Evolutionary conservation across 1,284 basidiomycete species (phyloP), one percentile per base, ranked within the genome.

Genomic region (Sanguinoderma infundibulare): DNA sequence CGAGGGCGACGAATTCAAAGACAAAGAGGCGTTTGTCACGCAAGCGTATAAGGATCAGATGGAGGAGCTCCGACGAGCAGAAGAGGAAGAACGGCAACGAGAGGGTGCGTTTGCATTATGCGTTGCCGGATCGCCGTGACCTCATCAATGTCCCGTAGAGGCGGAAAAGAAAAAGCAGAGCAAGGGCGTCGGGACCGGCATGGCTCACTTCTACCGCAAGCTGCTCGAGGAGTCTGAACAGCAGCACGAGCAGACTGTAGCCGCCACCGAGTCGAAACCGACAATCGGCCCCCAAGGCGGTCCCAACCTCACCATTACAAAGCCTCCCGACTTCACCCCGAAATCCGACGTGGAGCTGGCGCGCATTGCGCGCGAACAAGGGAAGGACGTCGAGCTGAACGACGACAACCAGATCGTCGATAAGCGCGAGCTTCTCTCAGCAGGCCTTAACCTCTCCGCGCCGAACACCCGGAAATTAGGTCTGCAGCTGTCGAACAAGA

Each of bases 401-500:
- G 98, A 99, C 74, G 96, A 98, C 70, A 96, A 96, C 70, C 92
- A 98, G 75, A 94, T 99, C 53, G 92, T 99, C 53, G 97, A 99
- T 81, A 96, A 97, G 72, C 91, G 96, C 58, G 92, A 97, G 47
- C 81, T 99, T 9, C 82, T 99, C 42, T 87, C 89, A 35, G 95
- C 95, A 4, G 98, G 98, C 2, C 81, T 99, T 61, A 99, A 99
- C 73, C 83, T 98, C 49, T 84, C 89, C n/a, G 83, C 87, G 35
- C 89, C 89, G 24, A 92, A 94, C 70, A 94, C 92, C 2, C 83
- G 91, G 59, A 81, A 81, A 60, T 74, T 89, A 20, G 82, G 83
- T 38, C 71, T 84, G 64, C 66, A 78, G 69, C 65, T 76, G 14
- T 69, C 69, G 10, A 51, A 46, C 39, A 69, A 73, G 51, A 64